Conservation (phyloP, 1,284 basidiomycete species). For the Ganoderma sp. region DNA sequence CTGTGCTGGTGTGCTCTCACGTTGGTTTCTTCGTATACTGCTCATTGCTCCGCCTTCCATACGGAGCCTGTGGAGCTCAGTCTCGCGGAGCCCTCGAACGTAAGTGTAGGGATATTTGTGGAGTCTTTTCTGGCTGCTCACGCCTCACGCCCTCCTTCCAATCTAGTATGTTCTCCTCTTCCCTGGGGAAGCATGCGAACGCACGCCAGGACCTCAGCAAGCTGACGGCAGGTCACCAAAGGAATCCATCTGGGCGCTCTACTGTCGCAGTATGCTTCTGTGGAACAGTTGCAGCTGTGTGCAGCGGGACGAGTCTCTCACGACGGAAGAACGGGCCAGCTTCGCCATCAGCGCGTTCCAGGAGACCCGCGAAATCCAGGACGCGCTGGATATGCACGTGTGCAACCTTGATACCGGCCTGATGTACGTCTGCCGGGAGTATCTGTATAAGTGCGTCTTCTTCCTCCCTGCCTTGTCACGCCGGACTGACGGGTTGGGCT, state of each 20-base stretch:
- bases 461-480: constrained; percentile 22
- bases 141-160: not conserved
- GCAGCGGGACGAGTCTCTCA: constrained; percentile 49
- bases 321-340: constrained; percentile 59
- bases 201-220: constrained; percentile 44
- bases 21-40: constrained; percentile 67
- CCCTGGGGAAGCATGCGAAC: constrained; percentile 66
- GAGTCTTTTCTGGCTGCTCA: constrained; percentile 14
- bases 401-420: constrained; percentile 72
- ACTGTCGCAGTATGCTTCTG: constrained; percentile 78
- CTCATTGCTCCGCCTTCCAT: constrained; percentile 68
- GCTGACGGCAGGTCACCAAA: constrained; percentile 58
- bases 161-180: constrained; percentile 58
- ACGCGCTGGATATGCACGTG: constrained; percentile 65
- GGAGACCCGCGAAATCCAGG: constrained; percentile 68
- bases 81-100: constrained; percentile 66
- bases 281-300: constrained; percentile 68
- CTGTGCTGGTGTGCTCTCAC: constrained; percentile 76
- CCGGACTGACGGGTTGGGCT: constrained; percentile 23
- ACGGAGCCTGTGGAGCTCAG: constrained; percentile 60
- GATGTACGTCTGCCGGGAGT: constrained; percentile 72
- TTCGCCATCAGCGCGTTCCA: constrained; percentile 63
- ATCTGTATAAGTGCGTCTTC: constrained; percentile 70
- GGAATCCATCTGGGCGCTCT: constrained; percentile 78
- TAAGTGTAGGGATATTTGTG: constrained; percentile 43